A percentile compares a stretch with the other conserved stretches of the same genome.
Conservation (phyloP, 148 eudicot species). For the Tetragonia tetragonoides region DNA sequence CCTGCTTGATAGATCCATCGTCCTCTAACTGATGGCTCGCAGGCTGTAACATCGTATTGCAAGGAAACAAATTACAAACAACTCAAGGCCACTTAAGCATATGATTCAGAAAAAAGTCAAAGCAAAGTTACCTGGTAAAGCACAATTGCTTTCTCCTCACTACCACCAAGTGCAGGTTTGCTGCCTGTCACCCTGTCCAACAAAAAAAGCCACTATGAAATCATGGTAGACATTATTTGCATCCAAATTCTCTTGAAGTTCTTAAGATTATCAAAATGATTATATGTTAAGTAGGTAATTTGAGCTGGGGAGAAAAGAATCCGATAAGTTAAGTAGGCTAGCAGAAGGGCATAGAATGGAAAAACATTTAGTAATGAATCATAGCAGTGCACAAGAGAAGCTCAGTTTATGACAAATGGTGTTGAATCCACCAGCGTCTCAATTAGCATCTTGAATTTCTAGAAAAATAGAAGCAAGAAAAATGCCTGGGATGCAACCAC, state of each 20-base stretch:
- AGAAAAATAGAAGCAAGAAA: not conserved
- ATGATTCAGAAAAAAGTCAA: conserved; percentile 1
- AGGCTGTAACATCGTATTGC: conserved; percentile 49
- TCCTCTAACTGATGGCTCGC: conserved; percentile 48
- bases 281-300: not conserved
- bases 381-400: conserved; percentile 1
- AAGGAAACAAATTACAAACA: conserved; percentile 6
- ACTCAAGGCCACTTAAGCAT: conserved; percentile 10
- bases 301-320: not conserved
- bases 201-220: conserved; percentile 6
- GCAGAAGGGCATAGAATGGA: not conserved
- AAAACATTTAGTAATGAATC: not conserved
- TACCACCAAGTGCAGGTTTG: conserved; percentile 35
- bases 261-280: not conserved
- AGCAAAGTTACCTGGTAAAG: conserved; percentile 67
- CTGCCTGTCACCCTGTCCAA: conserved; percentile 62
- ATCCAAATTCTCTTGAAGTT: not conserved
- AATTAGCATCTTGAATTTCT: not conserved
- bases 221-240: not conserved
- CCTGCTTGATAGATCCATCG: conserved; percentile 46
- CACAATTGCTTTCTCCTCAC: conserved; percentile 87
- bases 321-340: not conserved
- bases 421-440: no score
- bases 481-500: not conserved
- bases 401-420: no score